These are phyloP conservation scores for Poterioochromonas sp. DNA, from an alignment of 352 stramenopile genomes.

Conservation along the genomic window DNA sequence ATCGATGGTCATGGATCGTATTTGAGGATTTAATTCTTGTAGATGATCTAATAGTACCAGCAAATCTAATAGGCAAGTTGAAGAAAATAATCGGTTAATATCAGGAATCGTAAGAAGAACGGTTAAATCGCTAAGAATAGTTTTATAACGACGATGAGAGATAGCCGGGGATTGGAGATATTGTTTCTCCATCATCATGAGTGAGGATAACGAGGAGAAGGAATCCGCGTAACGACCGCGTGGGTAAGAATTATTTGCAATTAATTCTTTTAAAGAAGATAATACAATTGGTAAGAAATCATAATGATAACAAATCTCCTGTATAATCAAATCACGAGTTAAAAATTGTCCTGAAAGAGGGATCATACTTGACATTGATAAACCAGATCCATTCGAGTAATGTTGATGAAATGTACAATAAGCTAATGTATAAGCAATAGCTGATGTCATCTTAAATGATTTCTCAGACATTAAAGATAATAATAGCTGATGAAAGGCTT, in stretches of 20 bases:
- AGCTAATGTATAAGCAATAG: slow-evolving; percentile 82
- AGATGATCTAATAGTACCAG: slow-evolving; percentile 46
- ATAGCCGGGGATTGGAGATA: no score
- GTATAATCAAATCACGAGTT: slow-evolving; percentile 92
- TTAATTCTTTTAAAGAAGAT: no score
- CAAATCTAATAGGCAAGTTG: slow-evolving; percentile 41
- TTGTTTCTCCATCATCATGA: not conserved
- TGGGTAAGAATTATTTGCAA: no score
- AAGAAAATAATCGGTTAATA: slow-evolving; percentile 71
- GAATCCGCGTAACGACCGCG: no score
- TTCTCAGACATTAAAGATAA: slow-evolving; percentile 89
- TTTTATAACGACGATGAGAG: not conserved
- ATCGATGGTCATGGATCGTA: slow-evolving; percentile 54
- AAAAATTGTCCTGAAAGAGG: slow-evolving; percentile 95
- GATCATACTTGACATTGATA: slow-evolving; percentile 56
- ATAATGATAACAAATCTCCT: slow-evolving; percentile 46
- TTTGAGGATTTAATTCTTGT: slow-evolving; percentile 61
- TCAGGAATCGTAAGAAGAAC: slow-evolving; percentile 93
- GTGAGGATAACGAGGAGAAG: not conserved
- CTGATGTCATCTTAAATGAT: slow-evolving; percentile 87
- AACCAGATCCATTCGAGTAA: slow-evolving; percentile 58
- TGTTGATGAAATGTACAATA: slow-evolving; percentile 70
- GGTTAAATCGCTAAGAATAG: slow-evolving; percentile 56
- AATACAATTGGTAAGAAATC: not conserved
- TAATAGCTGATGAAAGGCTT: slow-evolving; percentile 78